Evolutionary conservation across 192 early-diverging fungal species (phyloP), one percentile per base, ranked within the genome.

Genomic region (Backusella tarrabulga): DNA sequence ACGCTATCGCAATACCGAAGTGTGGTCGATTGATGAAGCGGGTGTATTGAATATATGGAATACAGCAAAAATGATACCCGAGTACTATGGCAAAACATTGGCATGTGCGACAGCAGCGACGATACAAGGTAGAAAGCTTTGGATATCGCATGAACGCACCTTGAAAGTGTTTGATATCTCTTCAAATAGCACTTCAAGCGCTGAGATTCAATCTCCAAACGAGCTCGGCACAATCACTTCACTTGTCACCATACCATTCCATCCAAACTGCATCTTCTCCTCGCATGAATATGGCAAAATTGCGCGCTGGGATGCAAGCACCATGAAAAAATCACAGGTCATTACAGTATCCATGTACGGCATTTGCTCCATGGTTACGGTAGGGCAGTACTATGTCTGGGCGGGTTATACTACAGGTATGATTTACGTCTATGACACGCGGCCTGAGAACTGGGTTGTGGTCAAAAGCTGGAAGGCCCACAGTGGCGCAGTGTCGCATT

Each of bases 281-380:
- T 92, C 90, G 15, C 94, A 95, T 77, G 91, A 94, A 34, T 90
- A 95, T 80, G 94, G 94, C n/a, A 93, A 88, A 70, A 85, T 96
- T 9, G 85, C 88, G 8, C 83, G 93, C 1, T 95, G 92, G 91
- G 87, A 92, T 52, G 78, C 77, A 35, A 74, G 77, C 12, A 79
- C 82, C 2, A 74, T 83, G 23, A 83, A 85, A 34, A 86, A 85
- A 44, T 46, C 86, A 0, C 78, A 83, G 56, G 79, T 87, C 9
- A 82, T 91, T 35, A 81, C 83, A 8, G 89, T 85, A 1, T 83
- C 88, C 0, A 82, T 86, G 66, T 93, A 95, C 78, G 84, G 87
- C 34, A 89, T 95, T 34, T 88, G 87, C 66, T 80, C 87, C 12
- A 75, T 95, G 52, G 71, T 87, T 6, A 82, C 84, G 17, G 86